Base-by-base conservation (phyloP, 169 alveolate species). In the Plasmodium gallinaceum region DNA sequence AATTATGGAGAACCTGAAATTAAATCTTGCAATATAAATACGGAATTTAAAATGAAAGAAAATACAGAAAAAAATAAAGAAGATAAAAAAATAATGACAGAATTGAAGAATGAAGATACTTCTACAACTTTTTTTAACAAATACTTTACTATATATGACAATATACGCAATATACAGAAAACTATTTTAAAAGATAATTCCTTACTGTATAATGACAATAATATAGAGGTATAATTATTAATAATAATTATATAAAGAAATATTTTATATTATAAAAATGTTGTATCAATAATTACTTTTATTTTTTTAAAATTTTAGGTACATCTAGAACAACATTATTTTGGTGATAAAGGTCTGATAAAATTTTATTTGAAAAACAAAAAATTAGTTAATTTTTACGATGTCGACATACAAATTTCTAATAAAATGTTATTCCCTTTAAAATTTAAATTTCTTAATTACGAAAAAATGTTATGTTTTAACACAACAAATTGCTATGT, bases 401-500 rank as follows among this genome's bases (percentile, higher is more conserved):
- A 76, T 69, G 24, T 76, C 22, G 89, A 76, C 24, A 76, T 76
- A 51, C 76, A 64, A 39, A 62, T 76, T 14, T 64, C 89, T n/a
- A 76, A 76, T 43, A 76, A 76, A 37, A 76, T 76, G 9, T 37
- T 76, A 20, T 76, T 76, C 26, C 89, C 89, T 51, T 51, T 76
- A 61, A 76, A 64, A 24, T 45, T 76, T 57, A 76, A 76, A 54
- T 76, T 76, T 64, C 32, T 45, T 7, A 26, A 24, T 39, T 64
- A 64, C 51, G 78, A 76, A 69, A 76, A 68, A 37, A 64, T 51
- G 71, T 58, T 76, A 18, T 76, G 70, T 8, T 42, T 60, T n/a
- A 46, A 64, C 22, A 18, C 60, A 16, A 58, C 74, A 24, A 76
- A 76, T 22, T 76, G 89, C 51, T 76, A 76, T 57, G 89, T 76